Evolutionary conservation across 176 grass and related monocot genomes (phyloP), one percentile per base, ranked within the genome.

Genomic region (Bromus sterilis): DNA sequence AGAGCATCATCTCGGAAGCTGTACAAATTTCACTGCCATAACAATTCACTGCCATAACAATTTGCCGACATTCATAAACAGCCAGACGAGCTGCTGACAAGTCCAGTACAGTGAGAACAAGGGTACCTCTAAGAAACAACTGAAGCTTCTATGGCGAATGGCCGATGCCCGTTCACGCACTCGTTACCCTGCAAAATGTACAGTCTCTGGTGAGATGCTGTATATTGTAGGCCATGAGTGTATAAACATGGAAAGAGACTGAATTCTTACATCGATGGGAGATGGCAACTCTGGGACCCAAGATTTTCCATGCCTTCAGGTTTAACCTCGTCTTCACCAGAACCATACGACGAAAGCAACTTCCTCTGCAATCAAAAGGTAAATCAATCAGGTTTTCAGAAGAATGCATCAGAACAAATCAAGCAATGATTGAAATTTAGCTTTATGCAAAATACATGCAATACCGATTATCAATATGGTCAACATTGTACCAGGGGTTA

Each of bases 261-360:
- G 44, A 62, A 74, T 58, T 16, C 21, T 89, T 91, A 91, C 92
- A 94, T 83, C 64, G 64, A 85, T 39, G 75, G 79, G 18, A 89
- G 84, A 75, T 89, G 91, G 66, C 65, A 55, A 77, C 83, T 89
- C 5, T 86, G 86, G 74, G 88, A 89, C 31, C 88, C 88, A 14
- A 82, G 64, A 78, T 83, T 86, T 53, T 83, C 82, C 57, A 74
- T 56, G 78, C 85, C 84, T 82, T 78, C 87, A 37, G 87, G 81
- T 44, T 85, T 90, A 53, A 78, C 63, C 42, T 79, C 28, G 58
- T 89, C 90, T 4, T 37, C 73, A 75, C 28, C 81, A 11, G 85
- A 89, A 64, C 60, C 81, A 80, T 88, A 80, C 1, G 78, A 75
- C 1, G 90, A 87, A 36, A 95, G 79, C 79, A 95, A 81, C 25